These are phyloP conservation scores for Erodium moschatum DNA, from an alignment of 441 rosid genomes.

Conservation along the genomic window DNA sequence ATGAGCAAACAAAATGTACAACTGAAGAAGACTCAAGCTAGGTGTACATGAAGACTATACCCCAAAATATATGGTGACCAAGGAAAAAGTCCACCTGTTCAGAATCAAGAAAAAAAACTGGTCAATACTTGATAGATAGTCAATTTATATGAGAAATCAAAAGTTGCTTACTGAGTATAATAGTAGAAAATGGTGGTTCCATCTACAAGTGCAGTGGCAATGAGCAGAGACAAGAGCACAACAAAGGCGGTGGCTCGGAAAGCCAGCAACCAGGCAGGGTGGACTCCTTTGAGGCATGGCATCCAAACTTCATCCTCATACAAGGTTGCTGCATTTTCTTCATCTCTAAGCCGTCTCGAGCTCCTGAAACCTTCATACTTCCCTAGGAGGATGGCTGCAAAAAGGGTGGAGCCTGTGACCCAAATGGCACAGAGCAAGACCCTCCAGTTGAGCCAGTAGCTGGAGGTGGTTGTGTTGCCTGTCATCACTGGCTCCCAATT, in stretches of 20 bases:
- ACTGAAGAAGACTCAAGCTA: slow-evolving; percentile 10
- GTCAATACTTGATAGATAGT: background rate
- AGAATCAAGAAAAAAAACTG: slow-evolving; percentile 18
- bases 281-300: slow-evolving; percentile 69
- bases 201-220: slow-evolving; percentile 40
- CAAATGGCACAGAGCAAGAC: slow-evolving; percentile 49
- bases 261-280: slow-evolving; percentile 86
- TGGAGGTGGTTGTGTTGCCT: slow-evolving; percentile 37
- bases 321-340: slow-evolving; percentile 42
- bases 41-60: slow-evolving; percentile 25
- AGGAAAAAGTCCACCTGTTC: slow-evolving; percentile 79
- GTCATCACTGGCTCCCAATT: slow-evolving; percentile 60
- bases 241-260: slow-evolving; percentile 56
- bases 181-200: slow-evolving; percentile 73
- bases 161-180: slow-evolving; percentile 68
- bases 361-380: slow-evolving; percentile 45
- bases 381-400: slow-evolving; percentile 41
- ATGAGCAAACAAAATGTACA: slow-evolving; percentile 1
- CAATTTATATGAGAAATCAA: no score
- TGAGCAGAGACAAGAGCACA: slow-evolving; percentile 50
- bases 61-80: slow-evolving; percentile 67
- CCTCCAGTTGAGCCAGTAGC: slow-evolving; percentile 64
- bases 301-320: slow-evolving; percentile 77
- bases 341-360: slow-evolving; percentile 12
- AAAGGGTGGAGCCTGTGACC: slow-evolving; percentile 28